Percentiles rank a stretch among this genome's conserved stretches.
Evolutionary conservation across 495 filamentous ascomycete species (phyloP).

Genomic region (Podospora fimiseda): DNA sequence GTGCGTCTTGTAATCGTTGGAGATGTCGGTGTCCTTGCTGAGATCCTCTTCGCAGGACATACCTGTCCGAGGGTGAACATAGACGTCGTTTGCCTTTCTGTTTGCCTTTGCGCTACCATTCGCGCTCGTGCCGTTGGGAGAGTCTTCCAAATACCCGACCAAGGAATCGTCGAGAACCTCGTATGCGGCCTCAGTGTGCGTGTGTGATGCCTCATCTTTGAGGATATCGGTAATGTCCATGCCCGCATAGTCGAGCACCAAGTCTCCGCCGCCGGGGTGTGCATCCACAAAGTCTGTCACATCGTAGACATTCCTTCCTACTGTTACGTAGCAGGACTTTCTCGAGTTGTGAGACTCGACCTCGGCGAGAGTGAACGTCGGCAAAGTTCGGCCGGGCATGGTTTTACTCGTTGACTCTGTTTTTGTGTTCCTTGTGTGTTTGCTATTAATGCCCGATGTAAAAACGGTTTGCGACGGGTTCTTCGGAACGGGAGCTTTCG

Average conservation of each 20-base stretch:
- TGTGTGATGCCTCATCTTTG: constrained; percentile 75
- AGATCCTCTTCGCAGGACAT: constrained; percentile 83
- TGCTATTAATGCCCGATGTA: not conserved
- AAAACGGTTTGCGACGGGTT: not conserved
- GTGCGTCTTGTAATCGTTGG: constrained; percentile 70
- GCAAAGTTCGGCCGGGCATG: constrained; percentile 52
- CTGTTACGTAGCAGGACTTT: constrained; percentile 88
- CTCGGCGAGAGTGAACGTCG: constrained; percentile 70
- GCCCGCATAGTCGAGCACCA: constrained; percentile 85
- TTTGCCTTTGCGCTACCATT: constrained; percentile 23
- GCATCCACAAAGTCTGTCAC: constrained; percentile 80
- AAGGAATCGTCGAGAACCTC: constrained; percentile 75
- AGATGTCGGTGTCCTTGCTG: constrained; percentile 72
- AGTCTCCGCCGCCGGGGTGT: constrained; percentile 85
- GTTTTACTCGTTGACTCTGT: not conserved
- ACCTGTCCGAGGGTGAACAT: constrained; percentile 67
- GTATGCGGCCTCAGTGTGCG: constrained; percentile 83
- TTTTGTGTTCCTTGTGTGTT: not conserved
- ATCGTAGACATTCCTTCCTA: constrained; percentile 89
- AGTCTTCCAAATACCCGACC: constrained; percentile 65
- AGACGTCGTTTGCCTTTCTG: constrained; percentile 30
- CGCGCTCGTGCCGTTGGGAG: constrained; percentile 33
- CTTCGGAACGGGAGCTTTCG: not conserved
- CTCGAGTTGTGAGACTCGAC: constrained; percentile 71
- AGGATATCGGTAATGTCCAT: constrained; percentile 81